Evolutionary conservation across 164 flowering plant genomes (phyloP), one percentile per base, ranked within the genome.

Genomic region (Vitis labrusca): DNA sequence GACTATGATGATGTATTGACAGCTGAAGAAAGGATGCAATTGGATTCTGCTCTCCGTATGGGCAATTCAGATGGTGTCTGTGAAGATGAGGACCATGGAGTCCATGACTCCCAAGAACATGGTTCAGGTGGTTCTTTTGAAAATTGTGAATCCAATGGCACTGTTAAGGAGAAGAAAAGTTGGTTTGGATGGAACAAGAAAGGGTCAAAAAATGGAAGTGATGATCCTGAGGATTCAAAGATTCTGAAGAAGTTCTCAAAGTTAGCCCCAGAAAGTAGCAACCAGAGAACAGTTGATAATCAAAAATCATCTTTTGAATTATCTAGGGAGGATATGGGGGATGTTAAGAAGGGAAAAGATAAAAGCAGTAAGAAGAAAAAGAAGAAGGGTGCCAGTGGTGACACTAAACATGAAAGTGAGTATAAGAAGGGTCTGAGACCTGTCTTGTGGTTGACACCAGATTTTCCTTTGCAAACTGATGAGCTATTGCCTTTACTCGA

Each of bases 121-220:
- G 89, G 89, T 50, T 67, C 74, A 59, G 80, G 70, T 19, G 84
- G 68, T 51, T 72, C 84, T 37, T 57, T 70, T 76, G 90, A 86
- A 62, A 87, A 79, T 68, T 68, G 74, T 72, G 91, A 86, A 67
- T 66, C 89, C 12, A 88, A 84, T 83, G 89, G 91, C 73, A 71
- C 64, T 71, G 59, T 67, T 54, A 95, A 93, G 73, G 99, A 91
- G 70, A 95, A 89, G 82, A 95, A 91, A 80, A 73, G 94, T 74
- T 93, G 97, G 97, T 91, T 95, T 82, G 93, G 88, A 44, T 93
- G 99, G 99, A 87, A 83, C 74, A 90, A 88, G 79, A 93, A 90
- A 71, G 85, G 79, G 51, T 53, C 85, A 44, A 92, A 90, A 80
- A 74, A 63, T 67, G 86, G 78, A 57, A 67, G 66, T 49, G 85